A percentile compares a stretch with the other conserved stretches of the same genome.
phyloP scores from a whole-genome alignment of 805 yeast genomes.

The Lipomyces chichibuensis region DNA sequence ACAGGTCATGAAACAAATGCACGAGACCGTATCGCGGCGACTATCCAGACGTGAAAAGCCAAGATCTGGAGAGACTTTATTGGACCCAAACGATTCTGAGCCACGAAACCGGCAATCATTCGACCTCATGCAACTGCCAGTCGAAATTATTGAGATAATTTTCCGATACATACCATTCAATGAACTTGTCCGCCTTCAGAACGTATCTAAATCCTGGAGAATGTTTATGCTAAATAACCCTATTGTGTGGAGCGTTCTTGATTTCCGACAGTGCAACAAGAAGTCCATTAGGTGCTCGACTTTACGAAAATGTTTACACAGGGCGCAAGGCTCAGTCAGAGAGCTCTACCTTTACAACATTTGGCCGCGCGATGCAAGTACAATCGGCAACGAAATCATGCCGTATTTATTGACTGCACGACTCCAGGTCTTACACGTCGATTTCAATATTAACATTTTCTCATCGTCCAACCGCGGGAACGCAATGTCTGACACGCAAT shows the following conservation, averaged over 20 bases:
- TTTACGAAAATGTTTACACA: not conserved
- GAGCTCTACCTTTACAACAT: not conserved
- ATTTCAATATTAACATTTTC: not conserved
- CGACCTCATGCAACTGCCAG: constrained; percentile 15
- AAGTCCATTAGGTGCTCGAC: not conserved
- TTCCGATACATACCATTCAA: constrained; percentile 10
- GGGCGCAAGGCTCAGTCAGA: not conserved
- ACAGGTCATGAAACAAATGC: not conserved
- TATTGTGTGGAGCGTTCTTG: constrained; percentile 17
- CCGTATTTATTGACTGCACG: not conserved
- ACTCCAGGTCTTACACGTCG: not conserved
- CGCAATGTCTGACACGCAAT: not conserved
- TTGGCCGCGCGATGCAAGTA: constrained; percentile 2
- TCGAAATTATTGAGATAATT: constrained; percentile 18
- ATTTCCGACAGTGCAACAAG: constrained; percentile 12
- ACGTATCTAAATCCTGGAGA: constrained; percentile 17
- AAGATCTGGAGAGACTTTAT: not conserved
- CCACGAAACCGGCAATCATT: too few species aligned
- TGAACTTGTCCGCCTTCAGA: constrained; percentile 8
- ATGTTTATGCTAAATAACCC: constrained; percentile 2
- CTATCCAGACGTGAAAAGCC: not conserved
- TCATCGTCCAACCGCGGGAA: not conserved
- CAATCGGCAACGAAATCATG: not conserved
- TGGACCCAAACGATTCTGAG: not conserved
- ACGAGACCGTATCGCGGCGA: not conserved